A percentile compares a stretch with the other conserved stretches of the same genome.
These are phyloP conservation scores for Boletales sp. DNA, from an alignment of 768 basidiomycete species.

Conservation along the genomic window DNA sequence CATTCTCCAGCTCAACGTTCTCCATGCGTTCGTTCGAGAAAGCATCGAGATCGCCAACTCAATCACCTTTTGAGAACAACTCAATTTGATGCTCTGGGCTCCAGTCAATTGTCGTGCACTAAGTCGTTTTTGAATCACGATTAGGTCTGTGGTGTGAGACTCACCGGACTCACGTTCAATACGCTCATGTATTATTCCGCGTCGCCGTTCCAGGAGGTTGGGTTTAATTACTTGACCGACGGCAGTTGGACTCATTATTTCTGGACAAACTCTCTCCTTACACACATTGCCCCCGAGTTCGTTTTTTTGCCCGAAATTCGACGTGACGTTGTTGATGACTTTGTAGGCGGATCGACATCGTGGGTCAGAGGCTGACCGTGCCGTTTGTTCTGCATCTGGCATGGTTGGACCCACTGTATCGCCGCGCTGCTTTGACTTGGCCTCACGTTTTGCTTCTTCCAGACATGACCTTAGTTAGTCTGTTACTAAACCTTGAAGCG, in stretches of 20 bases:
- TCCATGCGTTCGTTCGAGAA: slow-evolving; percentile 56
- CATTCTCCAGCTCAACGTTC: slow-evolving; percentile 45
- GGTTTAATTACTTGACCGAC: slow-evolving; percentile 71
- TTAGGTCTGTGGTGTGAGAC: too few species aligned
- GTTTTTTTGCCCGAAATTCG: neutral
- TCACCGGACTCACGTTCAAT: slow-evolving; percentile 46
- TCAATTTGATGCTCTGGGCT: slow-evolving; percentile 50
- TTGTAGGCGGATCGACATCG: slow-evolving; percentile 51
- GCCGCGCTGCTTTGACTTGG: neutral
- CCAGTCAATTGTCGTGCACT: slow-evolving; percentile 68
- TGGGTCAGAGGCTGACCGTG: slow-evolving; percentile 70
- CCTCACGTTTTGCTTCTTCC: neutral
- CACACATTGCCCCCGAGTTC: slow-evolving; percentile 66
- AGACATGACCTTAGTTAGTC: slow-evolving; percentile 47
- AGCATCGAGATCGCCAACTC: slow-evolving; percentile 59
- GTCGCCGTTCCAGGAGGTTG: slow-evolving; percentile 75
- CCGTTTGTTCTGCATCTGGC: slow-evolving; percentile 59
- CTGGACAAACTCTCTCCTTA: slow-evolving; percentile 79
- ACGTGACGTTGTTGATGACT: neutral
- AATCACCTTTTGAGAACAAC: slow-evolving; percentile 57
- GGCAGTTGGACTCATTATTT: slow-evolving; percentile 70
- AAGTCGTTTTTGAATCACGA: slow-evolving; percentile 38
- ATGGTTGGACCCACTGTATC: slow-evolving; percentile 58
- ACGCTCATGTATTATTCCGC: slow-evolving; percentile 75
- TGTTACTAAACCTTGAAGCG: too few species aligned